Conservation (phyloP, 2,329 filamentous ascomycete species). For the Pyrenophora teres region DNA sequence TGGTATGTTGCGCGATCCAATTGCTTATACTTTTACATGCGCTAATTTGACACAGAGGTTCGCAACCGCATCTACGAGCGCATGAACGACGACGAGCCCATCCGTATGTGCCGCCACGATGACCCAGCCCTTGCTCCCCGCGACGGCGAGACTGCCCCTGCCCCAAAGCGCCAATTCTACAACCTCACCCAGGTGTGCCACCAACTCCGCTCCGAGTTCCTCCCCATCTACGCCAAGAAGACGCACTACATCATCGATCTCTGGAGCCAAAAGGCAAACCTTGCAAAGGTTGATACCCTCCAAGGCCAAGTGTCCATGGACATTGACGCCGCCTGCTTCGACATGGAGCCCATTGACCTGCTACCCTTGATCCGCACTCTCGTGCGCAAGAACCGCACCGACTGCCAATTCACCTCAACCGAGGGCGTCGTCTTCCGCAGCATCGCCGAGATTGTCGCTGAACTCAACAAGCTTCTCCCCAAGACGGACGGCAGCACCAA, state of each 20-base stretch:
- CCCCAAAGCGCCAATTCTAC: slow-evolving; percentile 9
- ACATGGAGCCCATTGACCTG: slow-evolving; percentile 21
- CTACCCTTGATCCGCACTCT: slow-evolving; percentile 15
- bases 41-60: slow-evolving; percentile 13
- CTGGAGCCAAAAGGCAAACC: slow-evolving; percentile 10
- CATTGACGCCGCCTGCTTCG: slow-evolving; percentile 21
- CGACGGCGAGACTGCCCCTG: slow-evolving; percentile 2
- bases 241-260: slow-evolving; percentile 17
- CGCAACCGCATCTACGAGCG: slow-evolving; percentile 17
- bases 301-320: slow-evolving; percentile 29
- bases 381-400: slow-evolving; percentile 6
- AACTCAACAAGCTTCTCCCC: slow-evolving; percentile 20
- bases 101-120: slow-evolving; percentile 18
- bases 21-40: neutral
- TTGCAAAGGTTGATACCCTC: slow-evolving; percentile 9
- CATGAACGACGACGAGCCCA: slow-evolving; percentile 14
- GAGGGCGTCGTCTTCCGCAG: slow-evolving; percentile 20
- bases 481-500: slow-evolving; percentile 6
- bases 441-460: slow-evolving; percentile 15
- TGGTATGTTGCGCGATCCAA: slow-evolving; percentile 2
- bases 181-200: slow-evolving; percentile 32
- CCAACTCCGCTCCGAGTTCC: slow-evolving; percentile 33
- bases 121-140: slow-evolving; percentile 11
- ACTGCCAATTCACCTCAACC: slow-evolving; percentile 12
- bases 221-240: slow-evolving; percentile 21